Evolutionary conservation across 441 rosid genomes (phyloP), one percentile per base, ranked within the genome.

Genomic region (Erodium trifolium): DNA sequence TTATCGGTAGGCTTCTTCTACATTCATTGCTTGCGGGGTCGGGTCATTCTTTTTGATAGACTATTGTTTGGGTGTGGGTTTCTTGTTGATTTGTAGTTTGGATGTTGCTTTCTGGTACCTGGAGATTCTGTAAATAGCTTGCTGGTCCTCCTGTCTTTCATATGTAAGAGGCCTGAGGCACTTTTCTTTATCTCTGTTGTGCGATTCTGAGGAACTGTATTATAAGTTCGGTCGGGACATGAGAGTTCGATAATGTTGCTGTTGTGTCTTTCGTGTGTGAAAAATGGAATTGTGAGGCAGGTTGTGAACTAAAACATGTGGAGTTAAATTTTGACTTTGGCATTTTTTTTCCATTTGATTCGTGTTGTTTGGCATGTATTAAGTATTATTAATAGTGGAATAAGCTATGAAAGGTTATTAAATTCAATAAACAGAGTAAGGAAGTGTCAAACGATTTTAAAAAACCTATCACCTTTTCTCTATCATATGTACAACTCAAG

Each of bases 101-200:
- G 65, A 23, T 49, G 47, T 70, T 23, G 16, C 65, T 67, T 73
- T 31, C 37, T 76, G 68, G 70, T 71, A 71, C 17, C 55, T 65
- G 79, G 77, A 68, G 67, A 69, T 72, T 67, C 59, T 84, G 84
- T 82, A 80, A 72, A 84, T 84, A 81, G 75, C 41, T 74, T 76
- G 80, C 70, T 27, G 73, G 68, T 45, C 76, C 47, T 34, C 55
- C 55, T 1, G 68, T 41, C 74, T 47, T 47, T 12, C 5, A n/a
- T 3, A 49, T 49, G 16, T 14, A 12, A 49, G 55, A 49, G 16
- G 16, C 34, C 34, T 12, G 55, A 49, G 55, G 2, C 2, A 13
- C 11, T n/a, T 3, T 49, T 12, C 16, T n/a, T 49, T 3, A 49
- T 13, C 14, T 49, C 16, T n/a, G 16, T n/a, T 49, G 16, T 49